These are phyloP conservation scores for Colletotrichum sp. DNA, from an alignment of 2,329 filamentous ascomycete genomes.

Conservation along the genomic window DNA sequence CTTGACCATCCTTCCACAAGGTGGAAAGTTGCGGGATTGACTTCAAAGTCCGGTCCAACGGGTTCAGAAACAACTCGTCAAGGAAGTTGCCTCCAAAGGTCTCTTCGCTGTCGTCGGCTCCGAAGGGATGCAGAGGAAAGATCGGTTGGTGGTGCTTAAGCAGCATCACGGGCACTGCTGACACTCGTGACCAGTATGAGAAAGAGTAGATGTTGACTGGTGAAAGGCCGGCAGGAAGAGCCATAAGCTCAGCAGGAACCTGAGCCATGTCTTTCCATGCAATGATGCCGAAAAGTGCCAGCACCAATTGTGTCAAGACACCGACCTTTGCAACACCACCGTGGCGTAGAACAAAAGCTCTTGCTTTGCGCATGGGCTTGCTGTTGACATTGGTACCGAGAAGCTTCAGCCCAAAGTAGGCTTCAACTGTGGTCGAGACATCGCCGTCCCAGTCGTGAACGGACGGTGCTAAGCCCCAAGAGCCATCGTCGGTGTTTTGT, in stretches of 20 bases:
- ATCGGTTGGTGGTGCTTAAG: neutral
- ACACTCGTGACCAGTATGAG: constrained; percentile 2
- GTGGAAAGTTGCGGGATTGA: neutral
- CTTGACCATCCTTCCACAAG: neutral
- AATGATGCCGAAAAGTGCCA: neutral
- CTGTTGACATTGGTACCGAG: neutral
- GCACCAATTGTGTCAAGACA: neutral
- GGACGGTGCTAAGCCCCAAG: neutral
- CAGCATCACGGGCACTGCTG: neutral
- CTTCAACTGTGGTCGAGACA: constrained; percentile 1
- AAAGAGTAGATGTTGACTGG: constrained; percentile 6
- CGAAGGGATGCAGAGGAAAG: neutral
- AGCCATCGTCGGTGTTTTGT: neutral
- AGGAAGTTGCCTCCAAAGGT: neutral
- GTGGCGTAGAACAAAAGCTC: neutral
- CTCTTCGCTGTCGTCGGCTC: neutral
- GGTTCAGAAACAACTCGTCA: neutral
- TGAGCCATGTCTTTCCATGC: constrained; percentile 6
- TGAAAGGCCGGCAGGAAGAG: neutral
- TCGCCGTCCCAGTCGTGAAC: neutral
- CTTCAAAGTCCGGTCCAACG: neutral
- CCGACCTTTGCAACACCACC: neutral
- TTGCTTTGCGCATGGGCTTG: neutral
- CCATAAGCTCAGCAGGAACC: neutral
- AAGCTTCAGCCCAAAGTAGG: constrained; percentile 6